A percentile compares a stretch with the other conserved stretches of the same genome.
Evolutionary conservation across 257 asterid species (phyloP).

Genomic region (Salvia splendens): DNA sequence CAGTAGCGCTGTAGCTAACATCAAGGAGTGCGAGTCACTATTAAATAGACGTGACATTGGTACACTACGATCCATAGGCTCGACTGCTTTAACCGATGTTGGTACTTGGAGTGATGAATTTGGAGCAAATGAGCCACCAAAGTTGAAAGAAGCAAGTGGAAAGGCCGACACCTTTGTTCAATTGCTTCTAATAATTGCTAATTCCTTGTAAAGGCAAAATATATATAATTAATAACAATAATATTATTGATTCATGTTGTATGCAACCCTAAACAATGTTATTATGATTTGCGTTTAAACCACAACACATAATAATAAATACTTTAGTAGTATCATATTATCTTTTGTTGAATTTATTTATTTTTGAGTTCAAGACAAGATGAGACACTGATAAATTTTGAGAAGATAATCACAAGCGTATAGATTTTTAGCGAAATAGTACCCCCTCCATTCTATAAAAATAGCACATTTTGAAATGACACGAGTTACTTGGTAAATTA

Average conservation of each 20-base stretch:
- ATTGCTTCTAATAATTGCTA: slow-evolving; percentile 6
- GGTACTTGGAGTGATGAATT: slow-evolving; percentile 37
- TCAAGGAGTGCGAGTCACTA: slow-evolving; percentile 10
- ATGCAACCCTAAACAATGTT: no score
- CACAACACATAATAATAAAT: no score
- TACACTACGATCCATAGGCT: not conserved
- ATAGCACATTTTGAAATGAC: no score
- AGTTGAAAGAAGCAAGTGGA: slow-evolving; percentile 20
- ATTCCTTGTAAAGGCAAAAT: not conserved
- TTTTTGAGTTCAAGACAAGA: no score
- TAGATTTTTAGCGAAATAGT: no score
- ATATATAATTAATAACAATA: not conserved
- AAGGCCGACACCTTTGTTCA: slow-evolving; percentile 1
- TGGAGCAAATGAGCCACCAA: slow-evolving; percentile 17
- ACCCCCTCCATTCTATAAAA: no score
- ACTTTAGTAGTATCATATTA: no score
- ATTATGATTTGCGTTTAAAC: no score
- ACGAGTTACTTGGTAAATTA: no score
- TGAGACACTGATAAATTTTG: no score
- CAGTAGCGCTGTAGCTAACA: not conserved
- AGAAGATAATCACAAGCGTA: no score
- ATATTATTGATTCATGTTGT: not conserved
- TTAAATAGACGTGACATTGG: not conserved
- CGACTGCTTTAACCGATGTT: slow-evolving; percentile 37
- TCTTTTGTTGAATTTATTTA: no score